Conservation (phyloP, 805 yeast genomes). For the Starmerella floricola region DNA sequence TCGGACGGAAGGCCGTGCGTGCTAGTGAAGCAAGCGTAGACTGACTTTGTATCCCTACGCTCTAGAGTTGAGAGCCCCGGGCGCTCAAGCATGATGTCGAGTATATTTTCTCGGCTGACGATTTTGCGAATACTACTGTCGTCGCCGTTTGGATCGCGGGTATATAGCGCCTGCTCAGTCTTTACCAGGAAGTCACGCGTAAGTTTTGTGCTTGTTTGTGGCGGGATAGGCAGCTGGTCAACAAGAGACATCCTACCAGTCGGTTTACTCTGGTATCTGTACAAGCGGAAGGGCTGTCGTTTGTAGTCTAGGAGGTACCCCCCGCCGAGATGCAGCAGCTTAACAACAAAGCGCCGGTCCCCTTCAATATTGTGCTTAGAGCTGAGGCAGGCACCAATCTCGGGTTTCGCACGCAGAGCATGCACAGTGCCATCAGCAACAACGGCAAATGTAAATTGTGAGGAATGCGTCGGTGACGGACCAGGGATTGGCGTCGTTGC, state of each 20-base stretch:
- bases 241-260: constrained; percentile 1
- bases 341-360: constrained; percentile 7
- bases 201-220: constrained; percentile 2
- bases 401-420: constrained; percentile 9
- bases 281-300: constrained; percentile 16
- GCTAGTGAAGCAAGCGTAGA: constrained; percentile 15
- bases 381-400: constrained; percentile 12
- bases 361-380: constrained; percentile 10
- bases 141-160: constrained; percentile 19
- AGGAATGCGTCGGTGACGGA: background rate
- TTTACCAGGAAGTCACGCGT: constrained; percentile 15
- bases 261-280: background rate
- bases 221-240: constrained; percentile 5
- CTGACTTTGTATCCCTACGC: constrained; percentile 11
- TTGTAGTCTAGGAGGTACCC: constrained; percentile 15
- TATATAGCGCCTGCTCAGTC: constrained; percentile 16
- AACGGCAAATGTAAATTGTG: constrained; percentile 5
- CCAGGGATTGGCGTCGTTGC: background rate
- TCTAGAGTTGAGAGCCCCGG: constrained; percentile 8
- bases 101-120: background rate
- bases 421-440: constrained; percentile 11
- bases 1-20: constrained; percentile 6
- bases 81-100: constrained; percentile 9
- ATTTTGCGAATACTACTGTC: constrained; percentile 13
- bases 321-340: constrained; percentile 11